Conservation (phyloP, 208 protist genomes). For the Crithidia mellificae region DNA sequence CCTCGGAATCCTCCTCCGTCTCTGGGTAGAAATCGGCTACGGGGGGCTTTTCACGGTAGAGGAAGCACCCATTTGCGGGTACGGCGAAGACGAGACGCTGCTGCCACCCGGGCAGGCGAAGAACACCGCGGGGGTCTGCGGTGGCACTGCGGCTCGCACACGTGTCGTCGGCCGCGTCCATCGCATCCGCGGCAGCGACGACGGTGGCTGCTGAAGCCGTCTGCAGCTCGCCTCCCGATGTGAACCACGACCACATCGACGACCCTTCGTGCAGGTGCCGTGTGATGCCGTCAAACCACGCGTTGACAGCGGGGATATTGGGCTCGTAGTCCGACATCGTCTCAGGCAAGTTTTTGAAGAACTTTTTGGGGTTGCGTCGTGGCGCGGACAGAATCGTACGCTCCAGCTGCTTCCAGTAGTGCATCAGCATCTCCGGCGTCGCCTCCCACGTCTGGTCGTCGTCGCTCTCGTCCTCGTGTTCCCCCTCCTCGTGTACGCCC, state of each 20-base stretch:
- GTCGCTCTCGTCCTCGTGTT: slow-evolving; percentile 20
- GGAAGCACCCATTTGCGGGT: slow-evolving; percentile 23
- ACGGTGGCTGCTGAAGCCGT: background rate
- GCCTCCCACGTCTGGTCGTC: slow-evolving; percentile 32
- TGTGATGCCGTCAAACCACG: slow-evolving; percentile 28
- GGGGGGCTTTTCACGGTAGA: slow-evolving; percentile 8
- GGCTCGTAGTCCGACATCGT: slow-evolving; percentile 16
- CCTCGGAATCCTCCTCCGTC: slow-evolving; percentile 10
- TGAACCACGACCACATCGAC: slow-evolving; percentile 20
- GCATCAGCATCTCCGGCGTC: slow-evolving; percentile 36
- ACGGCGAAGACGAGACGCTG: slow-evolving; percentile 19
- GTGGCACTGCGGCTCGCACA: background rate
- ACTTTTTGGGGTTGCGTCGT: slow-evolving; percentile 12
- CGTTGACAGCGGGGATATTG: slow-evolving; percentile 14
- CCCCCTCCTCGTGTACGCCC: slow-evolving; percentile 10
- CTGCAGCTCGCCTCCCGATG: background rate
- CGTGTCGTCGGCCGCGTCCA: background rate
- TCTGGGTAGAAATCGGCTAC: slow-evolving; percentile 19
- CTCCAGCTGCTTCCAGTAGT: slow-evolving; percentile 43
- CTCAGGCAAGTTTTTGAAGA: slow-evolving; percentile 18
- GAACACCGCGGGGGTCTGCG: too few species aligned
- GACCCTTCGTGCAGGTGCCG: slow-evolving; percentile 14
- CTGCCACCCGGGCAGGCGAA: background rate
- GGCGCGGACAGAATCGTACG: slow-evolving; percentile 33
- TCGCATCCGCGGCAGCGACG: background rate